Conservation (phyloP, 805 yeast species). For the Saccharomycopsis javanensis region DNA sequence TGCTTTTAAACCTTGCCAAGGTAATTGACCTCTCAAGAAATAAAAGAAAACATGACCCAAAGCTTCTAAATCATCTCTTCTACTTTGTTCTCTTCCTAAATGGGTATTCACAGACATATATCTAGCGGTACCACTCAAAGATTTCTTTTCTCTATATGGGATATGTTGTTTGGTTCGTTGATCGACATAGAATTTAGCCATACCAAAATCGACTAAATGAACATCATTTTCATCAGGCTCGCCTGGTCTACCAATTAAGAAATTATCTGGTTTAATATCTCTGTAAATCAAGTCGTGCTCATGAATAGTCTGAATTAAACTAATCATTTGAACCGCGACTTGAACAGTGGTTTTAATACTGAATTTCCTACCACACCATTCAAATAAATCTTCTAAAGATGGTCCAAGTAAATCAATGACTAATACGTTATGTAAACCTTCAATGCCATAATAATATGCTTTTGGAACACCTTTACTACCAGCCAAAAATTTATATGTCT, state of each 20-base stretch:
- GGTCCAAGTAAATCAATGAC: slow-evolving; percentile 95
- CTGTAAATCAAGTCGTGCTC: slow-evolving; percentile 86
- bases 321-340: slow-evolving; percentile 90
- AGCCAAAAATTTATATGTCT: slow-evolving; percentile 82
- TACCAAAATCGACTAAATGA: slow-evolving; percentile 92
- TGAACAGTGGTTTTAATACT: slow-evolving; percentile 82
- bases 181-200: slow-evolving; percentile 97
- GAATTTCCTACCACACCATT: slow-evolving; percentile 95
- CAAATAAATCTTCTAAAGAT: slow-evolving; percentile 89
- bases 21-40: slow-evolving; percentile 86
- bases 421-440: slow-evolving; percentile 89
- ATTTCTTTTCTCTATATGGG: slow-evolving; percentile 93
- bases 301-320: slow-evolving; percentile 78
- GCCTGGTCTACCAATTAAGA: slow-evolving; percentile 83
- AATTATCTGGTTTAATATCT: slow-evolving; percentile 97
- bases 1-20: slow-evolving; percentile 99
- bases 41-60: slow-evolving; percentile 95
- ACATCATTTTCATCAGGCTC: slow-evolving; percentile 76
- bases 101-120: slow-evolving; percentile 98
- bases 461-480: slow-evolving; percentile 84
- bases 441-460: slow-evolving; percentile 98
- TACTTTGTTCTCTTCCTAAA: slow-evolving; percentile 90
- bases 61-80: slow-evolving; percentile 94
- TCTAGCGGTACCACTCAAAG: slow-evolving; percentile 95
- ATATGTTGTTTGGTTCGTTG: slow-evolving; percentile 93